These are phyloP conservation scores for Aspergillus indologenus DNA, from an alignment of 495 filamentous ascomycete genomes.

Conservation along the genomic window DNA sequence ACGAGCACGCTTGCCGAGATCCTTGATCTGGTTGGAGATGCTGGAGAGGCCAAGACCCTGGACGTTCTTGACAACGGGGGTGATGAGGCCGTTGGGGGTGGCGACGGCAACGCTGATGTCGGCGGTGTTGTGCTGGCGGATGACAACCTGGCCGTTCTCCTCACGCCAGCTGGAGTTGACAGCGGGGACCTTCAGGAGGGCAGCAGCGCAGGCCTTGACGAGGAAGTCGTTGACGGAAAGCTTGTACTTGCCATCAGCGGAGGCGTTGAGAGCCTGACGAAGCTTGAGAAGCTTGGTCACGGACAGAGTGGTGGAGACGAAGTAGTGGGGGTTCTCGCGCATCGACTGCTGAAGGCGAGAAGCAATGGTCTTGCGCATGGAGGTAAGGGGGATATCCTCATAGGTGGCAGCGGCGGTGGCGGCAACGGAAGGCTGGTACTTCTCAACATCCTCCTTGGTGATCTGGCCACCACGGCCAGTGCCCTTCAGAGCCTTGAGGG, in stretches of 20 bases:
- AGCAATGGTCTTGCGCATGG: conserved; percentile 98
- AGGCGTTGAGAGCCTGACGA: conserved; percentile 86
- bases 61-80: conserved; percentile 89
- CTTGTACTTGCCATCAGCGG: conserved; percentile 90
- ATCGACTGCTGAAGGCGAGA: conserved; percentile 83
- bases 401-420: conserved; percentile 61
- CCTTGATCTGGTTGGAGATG: conserved; percentile 88
- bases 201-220: conserved; percentile 89
- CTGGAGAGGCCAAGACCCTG: conserved; percentile 76
- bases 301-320: conserved; percentile 81
- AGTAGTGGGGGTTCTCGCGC: conserved; percentile 96
- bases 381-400: conserved; percentile 78
- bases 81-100: conserved; percentile 93
- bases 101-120: conserved; percentile 94
- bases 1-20: conserved; percentile 90
- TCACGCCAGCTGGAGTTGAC: conserved; percentile 95
- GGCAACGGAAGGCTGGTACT: conserved; percentile 56
- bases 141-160: conserved; percentile 67
- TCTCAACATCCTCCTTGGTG: conserved; percentile 91
- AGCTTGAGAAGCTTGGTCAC: conserved; percentile 94
- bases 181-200: conserved; percentile 86
- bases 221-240: conserved; percentile 99
- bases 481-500: conserved; percentile 78
- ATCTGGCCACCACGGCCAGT: conserved; percentile 82
- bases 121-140: conserved; percentile 86